Evolutionary conservation across 139 green algal species (phyloP), one percentile per base, ranked within the genome.

Genomic region (Tetradesmus lagerheimii): DNA sequence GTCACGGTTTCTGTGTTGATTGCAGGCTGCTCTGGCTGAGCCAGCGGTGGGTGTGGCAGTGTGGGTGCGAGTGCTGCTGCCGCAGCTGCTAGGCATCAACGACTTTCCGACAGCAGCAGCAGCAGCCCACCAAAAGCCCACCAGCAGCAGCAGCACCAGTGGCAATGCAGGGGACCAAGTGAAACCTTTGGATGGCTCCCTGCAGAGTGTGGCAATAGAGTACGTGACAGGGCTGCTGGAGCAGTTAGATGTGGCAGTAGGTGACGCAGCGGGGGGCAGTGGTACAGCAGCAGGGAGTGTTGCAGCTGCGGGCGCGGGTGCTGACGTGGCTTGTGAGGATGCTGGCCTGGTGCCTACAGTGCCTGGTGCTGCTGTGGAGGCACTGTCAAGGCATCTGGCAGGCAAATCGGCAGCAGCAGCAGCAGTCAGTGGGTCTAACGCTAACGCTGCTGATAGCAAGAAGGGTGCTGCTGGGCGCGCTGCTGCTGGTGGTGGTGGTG

Each of bases 11-110:
- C 77, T 62, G 9, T 43, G 34, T 25, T 41, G 27, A 34, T 18
- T 50, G 45, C 37, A 57, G 88, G 67, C 91, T 85, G 91, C 84
- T 45, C 29, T 31, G 37, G 74, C 74, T 31, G 81, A 85, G 67
- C 57, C 34, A 75, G 77, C 64, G 6, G 87, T 86, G 4, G 89
- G 62, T 11, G 77, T 92, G n/a, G 89, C 85, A 27, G 90, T 84
- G 14, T 93, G 91, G 91, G 74, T 93, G 80, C 91, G 91, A 18
- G 62, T 93, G 29, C 85, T 93, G 81, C 77, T 93, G 85, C 91
- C 91, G 37, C 91, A 45, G 16, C 82, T 92, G 45, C 47, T 62
- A 45, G 71, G 71, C 71, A 71, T 57, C 79, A 41, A 39, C 31
- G 14, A 79, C 71, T 4, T 38, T 2, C 31, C 71, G 4, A 25